phyloP scores from a whole-genome alignment of 2,329 filamentous ascomycete species.

The Ophioceras dolichostomum region DNA sequence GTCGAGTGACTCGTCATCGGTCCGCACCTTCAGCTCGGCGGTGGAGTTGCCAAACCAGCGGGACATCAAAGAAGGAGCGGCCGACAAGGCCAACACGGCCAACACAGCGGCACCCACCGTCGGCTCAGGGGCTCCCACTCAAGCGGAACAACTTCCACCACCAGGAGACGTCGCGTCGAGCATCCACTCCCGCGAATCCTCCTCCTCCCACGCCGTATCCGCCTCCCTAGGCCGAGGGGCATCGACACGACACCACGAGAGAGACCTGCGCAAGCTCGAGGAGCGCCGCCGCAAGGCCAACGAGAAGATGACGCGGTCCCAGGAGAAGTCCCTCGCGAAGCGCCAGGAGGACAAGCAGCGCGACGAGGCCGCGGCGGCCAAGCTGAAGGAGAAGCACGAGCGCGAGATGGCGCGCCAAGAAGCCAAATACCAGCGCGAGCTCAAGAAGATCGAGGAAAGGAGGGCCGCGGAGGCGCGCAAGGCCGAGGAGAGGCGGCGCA shows the following conservation, averaged over 20 bases:
- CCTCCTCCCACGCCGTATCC: background rate
- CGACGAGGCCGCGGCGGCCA: constrained; percentile 29
- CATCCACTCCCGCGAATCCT: constrained; percentile 25
- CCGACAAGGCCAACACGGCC: background rate
- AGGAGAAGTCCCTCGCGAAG: constrained; percentile 31
- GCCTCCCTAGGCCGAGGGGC: constrained; percentile 8
- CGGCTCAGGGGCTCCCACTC: background rate
- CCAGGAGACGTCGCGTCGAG: constrained; percentile 16
- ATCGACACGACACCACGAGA: constrained; percentile 34
- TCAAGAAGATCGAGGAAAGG: constrained; percentile 52
- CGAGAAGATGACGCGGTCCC: constrained; percentile 45
- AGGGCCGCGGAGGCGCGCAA: constrained; percentile 50
- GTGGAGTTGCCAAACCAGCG: constrained; percentile 23
- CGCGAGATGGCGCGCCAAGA: constrained; percentile 52
- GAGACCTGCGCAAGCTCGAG: constrained; percentile 52
- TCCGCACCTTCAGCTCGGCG: constrained; percentile 36
- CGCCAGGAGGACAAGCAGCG: constrained; percentile 27
- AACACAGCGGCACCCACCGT: background rate
- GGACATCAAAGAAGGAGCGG: no score
- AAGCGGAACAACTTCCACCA: background rate
- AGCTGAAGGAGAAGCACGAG: constrained; percentile 51
- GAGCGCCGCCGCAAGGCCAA: constrained; percentile 49
- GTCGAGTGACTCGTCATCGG: constrained; percentile 29
- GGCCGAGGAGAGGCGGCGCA: constrained; percentile 36
- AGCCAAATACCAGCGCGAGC: constrained; percentile 52